Percentiles rank a stretch among this genome's conserved stretches.
Conservation (phyloP, 495 filamentous ascomycete species). For the Podospora tetraspora region DNA sequence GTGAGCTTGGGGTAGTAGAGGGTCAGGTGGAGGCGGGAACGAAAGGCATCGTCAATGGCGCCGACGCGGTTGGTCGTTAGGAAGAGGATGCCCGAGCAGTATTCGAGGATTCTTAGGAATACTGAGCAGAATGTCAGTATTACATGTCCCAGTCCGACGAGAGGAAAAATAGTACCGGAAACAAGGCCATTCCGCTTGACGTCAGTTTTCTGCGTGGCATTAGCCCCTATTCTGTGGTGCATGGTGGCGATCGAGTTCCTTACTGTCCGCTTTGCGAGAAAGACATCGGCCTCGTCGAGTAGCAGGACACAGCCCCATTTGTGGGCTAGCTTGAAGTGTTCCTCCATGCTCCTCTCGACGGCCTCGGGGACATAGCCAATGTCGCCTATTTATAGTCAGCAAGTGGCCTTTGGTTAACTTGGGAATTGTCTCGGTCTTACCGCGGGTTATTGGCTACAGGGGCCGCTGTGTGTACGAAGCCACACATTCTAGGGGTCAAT, state of each 20-base stretch:
- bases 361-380: slow-evolving; percentile 22
- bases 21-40: slow-evolving; percentile 48
- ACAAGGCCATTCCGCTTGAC: slow-evolving; percentile 48
- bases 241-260: not conserved
- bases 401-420: not conserved
- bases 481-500: slow-evolving; percentile 13
- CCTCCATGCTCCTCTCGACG: slow-evolving; percentile 40
- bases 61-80: slow-evolving; percentile 53
- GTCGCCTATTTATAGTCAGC: slow-evolving; percentile 3
- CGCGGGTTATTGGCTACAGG: slow-evolving; percentile 25
- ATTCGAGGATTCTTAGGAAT: slow-evolving; percentile 55
- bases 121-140: slow-evolving; percentile 28
- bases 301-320: slow-evolving; percentile 50
- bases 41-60: slow-evolving; percentile 52
- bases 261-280: slow-evolving; percentile 42
- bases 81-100: slow-evolving; percentile 55
- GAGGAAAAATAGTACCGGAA: slow-evolving; percentile 13
- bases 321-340: slow-evolving; percentile 36
- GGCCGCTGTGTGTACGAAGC: slow-evolving; percentile 20
- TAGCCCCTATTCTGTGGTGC: not conserved
- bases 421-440: slow-evolving; percentile 1
- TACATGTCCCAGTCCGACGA: slow-evolving; percentile 18
- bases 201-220: slow-evolving; percentile 22
- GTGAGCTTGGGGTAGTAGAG: slow-evolving; percentile 43
- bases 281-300: slow-evolving; percentile 55